Evolutionary conservation across 192 early-diverging fungal species (phyloP).

Genomic region (Podochytrium sp.): DNA sequence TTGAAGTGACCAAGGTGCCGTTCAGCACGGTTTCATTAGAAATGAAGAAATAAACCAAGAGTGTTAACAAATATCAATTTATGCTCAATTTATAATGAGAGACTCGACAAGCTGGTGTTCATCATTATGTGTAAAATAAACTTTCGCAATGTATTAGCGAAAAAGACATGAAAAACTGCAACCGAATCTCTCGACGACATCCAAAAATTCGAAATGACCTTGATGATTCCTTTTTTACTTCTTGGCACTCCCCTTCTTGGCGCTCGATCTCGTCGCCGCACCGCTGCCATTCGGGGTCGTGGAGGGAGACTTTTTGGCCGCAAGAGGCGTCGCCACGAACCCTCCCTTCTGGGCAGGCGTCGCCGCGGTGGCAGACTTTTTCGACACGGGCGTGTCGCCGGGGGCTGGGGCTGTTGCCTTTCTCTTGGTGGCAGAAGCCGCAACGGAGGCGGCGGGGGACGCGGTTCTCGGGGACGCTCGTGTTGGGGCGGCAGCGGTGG

Average conservation of each 20-base stretch:
- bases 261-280: background rate
- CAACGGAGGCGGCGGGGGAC: too few relatives aligned
- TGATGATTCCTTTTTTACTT: background rate
- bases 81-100: background rate
- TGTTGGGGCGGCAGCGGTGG: too few relatives aligned
- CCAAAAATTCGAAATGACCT: background rate
- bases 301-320: background rate
- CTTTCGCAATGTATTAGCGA: background rate
- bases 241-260: constrained; percentile 1
- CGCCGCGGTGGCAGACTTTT: background rate
- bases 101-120: background rate
- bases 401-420: background rate
- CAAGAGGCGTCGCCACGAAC: background rate
- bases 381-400: background rate
- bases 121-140: background rate
- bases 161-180: background rate
- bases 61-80: background rate
- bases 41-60: background rate
- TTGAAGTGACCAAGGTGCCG: background rate
- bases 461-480: too few relatives aligned
- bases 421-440: too few relatives aligned
- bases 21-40: background rate
- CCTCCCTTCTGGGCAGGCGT: too few relatives aligned
- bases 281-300: background rate
- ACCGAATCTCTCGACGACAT: background rate